Conservation (phyloP, 2,329 filamentous ascomycete genomes). For the Fusarium xylarioides region DNA sequence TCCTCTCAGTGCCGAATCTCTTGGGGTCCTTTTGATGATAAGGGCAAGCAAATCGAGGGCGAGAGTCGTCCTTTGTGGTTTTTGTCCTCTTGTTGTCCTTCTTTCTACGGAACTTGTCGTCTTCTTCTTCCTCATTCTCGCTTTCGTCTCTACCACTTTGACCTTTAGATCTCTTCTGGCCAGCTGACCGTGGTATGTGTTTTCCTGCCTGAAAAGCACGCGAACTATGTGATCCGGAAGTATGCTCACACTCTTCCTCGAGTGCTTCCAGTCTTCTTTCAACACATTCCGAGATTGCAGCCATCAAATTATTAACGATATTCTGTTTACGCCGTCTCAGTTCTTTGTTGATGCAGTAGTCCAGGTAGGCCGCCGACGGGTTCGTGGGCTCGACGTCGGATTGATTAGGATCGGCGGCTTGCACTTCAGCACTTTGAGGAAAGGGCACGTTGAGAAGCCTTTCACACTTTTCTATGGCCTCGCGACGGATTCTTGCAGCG, state of each 20-base stretch:
- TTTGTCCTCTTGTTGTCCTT: constrained; percentile 49
- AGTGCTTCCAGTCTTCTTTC: constrained; percentile 35
- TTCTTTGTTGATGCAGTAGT: constrained; percentile 22
- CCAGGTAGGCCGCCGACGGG: constrained; percentile 38
- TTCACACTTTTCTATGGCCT: constrained; percentile 16
- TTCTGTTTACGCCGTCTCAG: constrained; percentile 16
- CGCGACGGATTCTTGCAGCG: constrained; percentile 16
- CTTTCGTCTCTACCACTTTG: constrained; percentile 40
- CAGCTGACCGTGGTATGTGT: constrained; percentile 8
- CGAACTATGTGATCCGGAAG: constrained; percentile 21
- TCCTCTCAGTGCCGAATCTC: constrained; percentile 32
- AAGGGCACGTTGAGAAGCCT: constrained; percentile 34
- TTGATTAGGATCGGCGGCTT: constrained; percentile 37
- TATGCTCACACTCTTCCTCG: constrained; percentile 30
- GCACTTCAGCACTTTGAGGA: constrained; percentile 14
- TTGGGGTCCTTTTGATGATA: constrained; percentile 49
- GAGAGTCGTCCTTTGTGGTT: constrained; percentile 44
- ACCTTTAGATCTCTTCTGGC: constrained; percentile 32
- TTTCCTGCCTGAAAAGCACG: constrained; percentile 16
- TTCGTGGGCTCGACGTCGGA: constrained; percentile 41
- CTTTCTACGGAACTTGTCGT: constrained; percentile 43
- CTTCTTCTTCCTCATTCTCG: constrained; percentile 44
- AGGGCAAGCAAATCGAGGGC: constrained; percentile 48
- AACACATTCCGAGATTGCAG: constrained; percentile 24
- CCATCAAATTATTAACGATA: constrained; percentile 25